Conservation (phyloP, 73 alveolate genomes). For the Blepharisma japonicum region DNA sequence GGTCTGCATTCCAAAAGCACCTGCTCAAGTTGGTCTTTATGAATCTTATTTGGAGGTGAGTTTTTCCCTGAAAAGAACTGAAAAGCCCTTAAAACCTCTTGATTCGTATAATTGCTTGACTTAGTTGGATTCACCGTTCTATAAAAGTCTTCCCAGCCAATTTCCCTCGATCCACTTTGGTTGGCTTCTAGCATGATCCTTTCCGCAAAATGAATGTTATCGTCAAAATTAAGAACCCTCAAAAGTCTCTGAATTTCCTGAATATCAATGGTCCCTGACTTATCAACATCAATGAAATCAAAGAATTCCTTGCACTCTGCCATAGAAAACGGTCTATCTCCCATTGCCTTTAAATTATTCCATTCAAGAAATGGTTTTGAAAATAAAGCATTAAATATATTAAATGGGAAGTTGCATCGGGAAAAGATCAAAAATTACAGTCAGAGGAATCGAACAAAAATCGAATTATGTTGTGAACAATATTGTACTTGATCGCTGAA, state of each 20-base stretch:
- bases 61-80: constrained; percentile 31
- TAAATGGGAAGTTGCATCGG: too few species aligned
- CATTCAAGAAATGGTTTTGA: too few species aligned
- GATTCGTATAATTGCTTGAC: constrained; percentile 25
- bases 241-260: constrained; percentile 19
- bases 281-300: constrained; percentile 22
- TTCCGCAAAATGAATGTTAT: constrained; percentile 21
- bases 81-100: constrained; percentile 23
- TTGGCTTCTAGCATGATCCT: constrained; percentile 27
- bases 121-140: constrained; percentile 27
- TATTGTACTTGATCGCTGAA: background rate
- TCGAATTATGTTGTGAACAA: background rate
- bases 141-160: constrained; percentile 22
- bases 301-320: constrained; percentile 31
- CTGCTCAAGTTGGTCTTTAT: constrained; percentile 24
- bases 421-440: too few species aligned
- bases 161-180: constrained; percentile 24
- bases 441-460: too few species aligned
- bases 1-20: constrained; percentile 20
- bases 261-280: constrained; percentile 26
- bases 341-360: background rate
- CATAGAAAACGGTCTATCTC: constrained; percentile 26
- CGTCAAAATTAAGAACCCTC: constrained; percentile 17
- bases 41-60: constrained; percentile 23
- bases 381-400: too few species aligned